These are phyloP conservation scores for Eimeria acervulina DNA, from an alignment of 169 alveolate genomes.

Conservation along the genomic window DNA sequence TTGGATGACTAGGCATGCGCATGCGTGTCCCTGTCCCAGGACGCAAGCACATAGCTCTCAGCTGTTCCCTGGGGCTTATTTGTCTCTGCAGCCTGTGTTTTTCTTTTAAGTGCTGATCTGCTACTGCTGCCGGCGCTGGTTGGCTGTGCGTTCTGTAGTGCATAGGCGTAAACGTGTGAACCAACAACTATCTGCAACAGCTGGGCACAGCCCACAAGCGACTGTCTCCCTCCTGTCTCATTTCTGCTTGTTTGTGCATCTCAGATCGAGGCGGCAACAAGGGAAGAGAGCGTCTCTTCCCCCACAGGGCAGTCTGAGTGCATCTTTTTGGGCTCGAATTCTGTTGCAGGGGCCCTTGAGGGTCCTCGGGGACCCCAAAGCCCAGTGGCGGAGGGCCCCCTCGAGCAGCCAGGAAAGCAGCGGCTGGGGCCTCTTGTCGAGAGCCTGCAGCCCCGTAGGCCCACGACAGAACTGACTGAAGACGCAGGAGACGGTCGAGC, in stretches of 20 bases:
- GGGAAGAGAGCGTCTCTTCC: not conserved
- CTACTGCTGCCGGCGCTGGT: too few species aligned
- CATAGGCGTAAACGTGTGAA: not conserved
- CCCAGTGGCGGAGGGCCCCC: constrained; percentile 12
- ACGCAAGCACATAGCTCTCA: too few species aligned
- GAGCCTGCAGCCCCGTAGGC: not conserved
- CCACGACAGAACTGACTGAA: not conserved
- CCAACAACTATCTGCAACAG: not conserved
- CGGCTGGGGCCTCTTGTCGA: not conserved
- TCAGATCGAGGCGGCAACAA: constrained; percentile 41
- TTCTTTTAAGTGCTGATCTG: too few species aligned
- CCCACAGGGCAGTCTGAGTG: constrained; percentile 7
- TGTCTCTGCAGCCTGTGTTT: too few species aligned
- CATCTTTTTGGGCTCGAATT: not conserved
- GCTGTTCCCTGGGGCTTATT: too few species aligned
- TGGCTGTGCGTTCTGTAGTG: too few species aligned
- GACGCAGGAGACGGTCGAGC: not conserved
- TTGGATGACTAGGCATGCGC: too few species aligned
- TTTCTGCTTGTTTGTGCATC: not conserved
- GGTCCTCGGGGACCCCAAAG: not conserved
- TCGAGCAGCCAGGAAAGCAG: not conserved
- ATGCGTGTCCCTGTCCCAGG: too few species aligned
- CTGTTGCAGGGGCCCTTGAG: not conserved
- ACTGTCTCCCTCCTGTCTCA: not conserved
- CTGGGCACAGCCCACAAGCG: not conserved